A percentile compares a stretch with the other conserved stretches of the same genome.
Conservation (phyloP, 306 rosid genomes). For the Citrullus colocynthis region DNA sequence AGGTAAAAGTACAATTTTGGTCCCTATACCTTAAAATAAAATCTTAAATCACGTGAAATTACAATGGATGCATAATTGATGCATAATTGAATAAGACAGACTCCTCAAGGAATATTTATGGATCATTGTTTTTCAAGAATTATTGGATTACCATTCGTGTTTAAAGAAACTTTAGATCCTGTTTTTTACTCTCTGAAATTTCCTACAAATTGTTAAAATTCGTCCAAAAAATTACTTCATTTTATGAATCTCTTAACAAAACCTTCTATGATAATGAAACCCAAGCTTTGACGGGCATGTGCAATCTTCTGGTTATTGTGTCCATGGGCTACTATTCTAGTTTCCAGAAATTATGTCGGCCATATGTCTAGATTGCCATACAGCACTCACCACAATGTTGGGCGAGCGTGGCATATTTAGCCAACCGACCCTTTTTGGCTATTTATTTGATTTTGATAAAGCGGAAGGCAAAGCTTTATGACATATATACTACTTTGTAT, state of each 20-base stretch:
- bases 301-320: background rate
- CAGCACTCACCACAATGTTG: conserved; percentile 43
- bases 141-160: background rate
- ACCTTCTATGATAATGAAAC: background rate
- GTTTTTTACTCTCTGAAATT: background rate
- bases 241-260: background rate
- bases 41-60: background rate
- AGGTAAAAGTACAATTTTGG: no score
- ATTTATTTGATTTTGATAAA: background rate
- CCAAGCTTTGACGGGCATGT: background rate
- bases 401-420: conserved; percentile 68
- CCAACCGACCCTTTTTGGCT: conserved; percentile 70
- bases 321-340: background rate
- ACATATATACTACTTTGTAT: background rate
- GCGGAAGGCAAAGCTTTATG: background rate
- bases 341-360: conserved; percentile 69
- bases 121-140: background rate
- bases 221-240: background rate
- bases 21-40: background rate
- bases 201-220: background rate
- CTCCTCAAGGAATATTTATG: background rate
- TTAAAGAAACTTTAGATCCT: background rate
- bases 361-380: conserved; percentile 89
- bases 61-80: background rate
- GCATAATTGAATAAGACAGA: background rate